These are phyloP conservation scores for Termitomyces bulborhizus DNA, from an alignment of 768 basidiomycete species.

Conservation along the genomic window DNA sequence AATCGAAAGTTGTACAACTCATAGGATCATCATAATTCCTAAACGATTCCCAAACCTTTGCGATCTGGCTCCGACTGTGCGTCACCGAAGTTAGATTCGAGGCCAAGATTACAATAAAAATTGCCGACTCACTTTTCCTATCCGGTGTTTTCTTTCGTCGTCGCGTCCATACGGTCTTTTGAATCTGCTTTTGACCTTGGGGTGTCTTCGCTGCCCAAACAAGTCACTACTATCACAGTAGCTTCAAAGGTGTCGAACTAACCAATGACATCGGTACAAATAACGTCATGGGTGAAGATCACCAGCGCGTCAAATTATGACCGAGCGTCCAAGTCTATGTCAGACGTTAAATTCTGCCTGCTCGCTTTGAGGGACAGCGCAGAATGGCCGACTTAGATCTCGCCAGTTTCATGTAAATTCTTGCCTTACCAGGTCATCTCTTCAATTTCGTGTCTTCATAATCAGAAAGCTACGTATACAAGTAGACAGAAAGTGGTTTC, in stretches of 20 bases:
- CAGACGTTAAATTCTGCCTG: background rate
- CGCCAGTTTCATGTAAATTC: background rate
- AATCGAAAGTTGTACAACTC: constrained; percentile 62
- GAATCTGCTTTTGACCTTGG: background rate
- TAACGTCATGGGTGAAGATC: background rate
- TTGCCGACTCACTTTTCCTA: background rate
- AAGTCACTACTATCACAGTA: background rate
- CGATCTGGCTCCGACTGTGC: background rate
- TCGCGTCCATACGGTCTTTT: background rate
- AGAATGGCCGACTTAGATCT: background rate
- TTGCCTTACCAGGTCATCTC: background rate
- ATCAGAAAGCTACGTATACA: background rate
- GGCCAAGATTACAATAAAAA: background rate
- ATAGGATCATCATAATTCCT: constrained; percentile 33
- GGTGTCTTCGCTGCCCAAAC: background rate
- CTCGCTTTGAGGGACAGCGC: background rate
- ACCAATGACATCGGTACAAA: background rate
- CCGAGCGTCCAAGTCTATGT: background rate
- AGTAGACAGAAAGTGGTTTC: background rate
- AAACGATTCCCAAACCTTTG: background rate
- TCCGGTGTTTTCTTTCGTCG: too few species aligned
- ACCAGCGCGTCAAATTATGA: background rate
- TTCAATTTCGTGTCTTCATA: background rate
- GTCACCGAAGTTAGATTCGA: background rate
- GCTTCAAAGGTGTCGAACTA: background rate